These are phyloP conservation scores for Nitzschia sp. DNA, from an alignment of 108 stramenopile species.

Conservation along the genomic window DNA sequence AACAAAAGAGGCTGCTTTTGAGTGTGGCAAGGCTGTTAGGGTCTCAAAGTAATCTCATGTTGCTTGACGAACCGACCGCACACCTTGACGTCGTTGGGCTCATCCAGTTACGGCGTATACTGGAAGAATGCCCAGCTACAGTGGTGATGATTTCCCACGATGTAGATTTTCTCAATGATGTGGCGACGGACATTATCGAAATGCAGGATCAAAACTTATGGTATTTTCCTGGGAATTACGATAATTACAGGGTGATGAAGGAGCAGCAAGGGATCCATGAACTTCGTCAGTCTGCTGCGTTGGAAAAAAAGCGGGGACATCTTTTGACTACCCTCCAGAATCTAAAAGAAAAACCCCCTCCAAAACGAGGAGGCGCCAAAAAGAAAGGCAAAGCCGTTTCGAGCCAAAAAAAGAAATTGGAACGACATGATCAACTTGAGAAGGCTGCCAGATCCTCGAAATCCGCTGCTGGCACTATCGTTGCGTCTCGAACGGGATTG, in stretches of 20 bases:
- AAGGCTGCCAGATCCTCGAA: slow-evolving; percentile 31
- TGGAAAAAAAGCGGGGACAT: slow-evolving; percentile 65
- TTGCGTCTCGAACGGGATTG: slow-evolving; percentile 25
- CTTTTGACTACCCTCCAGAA: slow-evolving; percentile 65
- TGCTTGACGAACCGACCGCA: slow-evolving; percentile 83
- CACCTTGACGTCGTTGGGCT: slow-evolving; percentile 87
- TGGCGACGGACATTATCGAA: slow-evolving; percentile 88
- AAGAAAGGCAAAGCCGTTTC: slow-evolving; percentile 57
- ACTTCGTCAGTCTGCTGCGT: slow-evolving; percentile 42
- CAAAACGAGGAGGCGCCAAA: slow-evolving; percentile 42
- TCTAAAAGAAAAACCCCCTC: slow-evolving; percentile 58
- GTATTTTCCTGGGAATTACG: slow-evolving; percentile 94
- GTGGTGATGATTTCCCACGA: slow-evolving; percentile 95
- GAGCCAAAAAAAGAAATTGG: slow-evolving; percentile 68
- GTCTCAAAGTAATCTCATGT: slow-evolving; percentile 32
- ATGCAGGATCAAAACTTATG: slow-evolving; percentile 66
- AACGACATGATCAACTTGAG: slow-evolving; percentile 45
- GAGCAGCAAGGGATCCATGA: slow-evolving; percentile 55
- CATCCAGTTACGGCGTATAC: slow-evolving; percentile 69
- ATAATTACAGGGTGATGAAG: slow-evolving; percentile 61
- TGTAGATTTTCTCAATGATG: slow-evolving; percentile 89
- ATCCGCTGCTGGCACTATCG: background rate
- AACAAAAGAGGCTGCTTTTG: slow-evolving; percentile 64
- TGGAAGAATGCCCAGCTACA: slow-evolving; percentile 46
- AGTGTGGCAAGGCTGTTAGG: slow-evolving; percentile 38